A percentile compares a stretch with the other conserved stretches of the same genome.
Evolutionary conservation across 768 basidiomycete species (phyloP).

Genomic region (Tulasnella sp.): DNA sequence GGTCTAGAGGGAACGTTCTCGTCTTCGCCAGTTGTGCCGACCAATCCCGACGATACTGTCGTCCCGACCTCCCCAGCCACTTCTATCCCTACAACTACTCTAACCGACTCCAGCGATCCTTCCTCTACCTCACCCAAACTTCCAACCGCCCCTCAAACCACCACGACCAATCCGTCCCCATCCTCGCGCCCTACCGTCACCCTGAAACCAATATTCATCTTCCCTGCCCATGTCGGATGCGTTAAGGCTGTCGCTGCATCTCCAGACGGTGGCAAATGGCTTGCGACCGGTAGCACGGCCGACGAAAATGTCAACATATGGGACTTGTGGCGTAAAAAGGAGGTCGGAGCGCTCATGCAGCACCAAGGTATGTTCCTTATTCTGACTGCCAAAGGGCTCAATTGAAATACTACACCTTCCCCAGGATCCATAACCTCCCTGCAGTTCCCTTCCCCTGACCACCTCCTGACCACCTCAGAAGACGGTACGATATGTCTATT

Average conservation of each 20-base stretch:
- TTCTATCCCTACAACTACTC: no score
- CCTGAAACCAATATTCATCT: conserved; percentile 82
- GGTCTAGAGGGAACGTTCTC: conserved; percentile 56
- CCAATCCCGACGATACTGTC: background rate
- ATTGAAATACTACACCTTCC: background rate
- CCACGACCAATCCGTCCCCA: conserved; percentile 26
- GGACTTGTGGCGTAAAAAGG: conserved; percentile 84
- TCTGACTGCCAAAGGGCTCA: background rate
- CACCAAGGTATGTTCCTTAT: conserved; percentile 56
- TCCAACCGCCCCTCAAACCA: conserved; percentile 27
- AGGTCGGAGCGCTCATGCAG: conserved; percentile 89
- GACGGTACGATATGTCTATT: conserved; percentile 87
- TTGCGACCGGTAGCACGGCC: conserved; percentile 77
- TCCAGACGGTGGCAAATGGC: conserved; percentile 86
- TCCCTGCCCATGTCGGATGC: conserved; percentile 90
- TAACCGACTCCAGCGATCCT: no score
- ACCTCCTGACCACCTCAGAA: conserved; percentile 82
- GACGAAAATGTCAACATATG: conserved; percentile 96
- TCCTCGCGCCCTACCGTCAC: conserved; percentile 26
- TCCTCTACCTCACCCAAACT: no score
- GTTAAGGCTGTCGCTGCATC: conserved; percentile 84
- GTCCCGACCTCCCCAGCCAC: no score
- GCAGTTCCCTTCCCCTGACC: conserved; percentile 74
- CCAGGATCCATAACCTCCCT: conserved; percentile 86
- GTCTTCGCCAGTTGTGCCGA: background rate